A percentile compares a stretch with the other conserved stretches of the same genome.
Conservation (phyloP, 345 rosid genomes). For the Boechera divaricarpa region DNA sequence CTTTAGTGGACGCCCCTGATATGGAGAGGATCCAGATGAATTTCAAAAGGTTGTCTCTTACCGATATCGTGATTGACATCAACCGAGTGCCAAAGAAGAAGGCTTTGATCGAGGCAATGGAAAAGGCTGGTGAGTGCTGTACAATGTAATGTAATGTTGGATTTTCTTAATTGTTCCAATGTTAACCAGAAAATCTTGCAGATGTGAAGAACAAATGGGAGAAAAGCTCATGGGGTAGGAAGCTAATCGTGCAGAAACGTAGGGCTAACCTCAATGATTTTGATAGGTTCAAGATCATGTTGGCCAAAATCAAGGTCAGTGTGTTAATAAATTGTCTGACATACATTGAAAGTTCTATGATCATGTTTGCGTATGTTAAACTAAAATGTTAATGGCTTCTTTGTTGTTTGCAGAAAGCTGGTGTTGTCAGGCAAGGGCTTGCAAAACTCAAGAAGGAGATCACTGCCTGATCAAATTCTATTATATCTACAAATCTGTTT, state of each 20-base stretch:
- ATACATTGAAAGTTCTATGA: not conserved
- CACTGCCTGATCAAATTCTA: conserved; percentile 33
- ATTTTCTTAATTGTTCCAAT: not conserved
- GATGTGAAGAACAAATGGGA: conserved; percentile 88
- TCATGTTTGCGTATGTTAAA: not conserved
- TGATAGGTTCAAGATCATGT: conserved; percentile 84
- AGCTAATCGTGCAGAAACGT: conserved; percentile 71
- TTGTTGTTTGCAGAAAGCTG: conserved; percentile 51
- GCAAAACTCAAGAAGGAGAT: conserved; percentile 60
- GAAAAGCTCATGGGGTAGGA: conserved; percentile 84
- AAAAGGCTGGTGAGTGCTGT: conserved; percentile 74
- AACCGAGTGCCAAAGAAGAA: conserved; percentile 83
- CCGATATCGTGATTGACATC: conserved; percentile 84
- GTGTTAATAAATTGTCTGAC: not conserved
- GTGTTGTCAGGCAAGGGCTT: conserved; percentile 61
- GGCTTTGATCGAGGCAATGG: conserved; percentile 85
- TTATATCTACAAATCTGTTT: conserved; percentile 6
- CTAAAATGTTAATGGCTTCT: not conserved
- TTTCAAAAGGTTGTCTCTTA: conserved; percentile 89
- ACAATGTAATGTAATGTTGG: not conserved
- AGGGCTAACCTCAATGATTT: conserved; percentile 80
- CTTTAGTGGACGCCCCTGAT: conserved; percentile 92
- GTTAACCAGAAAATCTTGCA: conserved; percentile 9
- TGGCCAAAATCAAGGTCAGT: conserved; percentile 78
- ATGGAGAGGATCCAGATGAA: conserved; percentile 94